Evolutionary conservation across 495 filamentous ascomycete genomes (phyloP), one percentile per base, ranked within the genome.

Genomic region (Penicillium paxilli): DNA sequence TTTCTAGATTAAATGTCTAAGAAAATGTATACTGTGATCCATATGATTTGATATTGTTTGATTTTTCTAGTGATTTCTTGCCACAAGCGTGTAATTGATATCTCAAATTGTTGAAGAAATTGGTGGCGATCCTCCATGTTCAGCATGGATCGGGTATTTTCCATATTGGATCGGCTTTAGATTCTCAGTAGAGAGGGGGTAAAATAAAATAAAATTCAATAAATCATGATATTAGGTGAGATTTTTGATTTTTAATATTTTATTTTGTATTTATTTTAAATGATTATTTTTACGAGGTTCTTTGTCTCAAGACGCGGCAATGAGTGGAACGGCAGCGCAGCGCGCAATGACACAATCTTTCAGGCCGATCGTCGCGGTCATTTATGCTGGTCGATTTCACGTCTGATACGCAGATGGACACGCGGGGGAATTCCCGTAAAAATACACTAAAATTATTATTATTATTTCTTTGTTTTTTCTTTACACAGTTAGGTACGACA

Each of bases 121-220:
- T 38, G 47, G 53, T 60, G 60, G 60, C 60, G 53, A 64, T 56
- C 55, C 19, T 12, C 11, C 16, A n/a, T 19, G 35, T 38, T 7
- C 35, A 38, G 35, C 8, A 16, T 38, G 55, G 52, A 65, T 62
- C 62, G 62, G 66, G 59, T 67, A 68, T 64, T 68, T 62, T 59
- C 50, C 48, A 26, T 52, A 11, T 20, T 20, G 55, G 37, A 53
- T 60, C 49, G 53, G 58, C 42, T 33, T 38, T 38, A 38, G 35
- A 7, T n/a, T n/a, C n/a, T n/a, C n/a, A n/a, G n/a, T n/a, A n/a
- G n/a, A n/a, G n/a, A n/a, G n/a, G n/a, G n/a, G n/a, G n/a, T n/a
- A n/a, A n/a, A n/a, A n/a, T n/a, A n/a, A n/a, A n/a, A n/a, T n/a
- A n/a, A n/a, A n/a, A n/a, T n/a, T n/a, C n/a, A n/a, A n/a, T n/a